Conservation (phyloP, 495 filamentous ascomycete species). For the Tetracladium setigerum region DNA sequence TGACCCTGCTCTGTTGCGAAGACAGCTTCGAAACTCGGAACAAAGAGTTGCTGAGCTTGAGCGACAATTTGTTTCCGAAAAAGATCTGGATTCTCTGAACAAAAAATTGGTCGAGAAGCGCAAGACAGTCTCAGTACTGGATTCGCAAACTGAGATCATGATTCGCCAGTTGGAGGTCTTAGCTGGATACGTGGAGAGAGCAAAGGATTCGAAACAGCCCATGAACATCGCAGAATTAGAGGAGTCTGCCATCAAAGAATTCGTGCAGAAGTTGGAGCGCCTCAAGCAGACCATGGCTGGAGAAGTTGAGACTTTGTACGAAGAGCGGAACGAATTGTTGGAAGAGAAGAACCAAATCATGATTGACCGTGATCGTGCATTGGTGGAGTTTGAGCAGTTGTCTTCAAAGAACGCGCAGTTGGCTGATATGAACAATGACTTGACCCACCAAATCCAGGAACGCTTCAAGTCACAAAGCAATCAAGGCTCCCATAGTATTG, state of each 20-base stretch:
- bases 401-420: conserved; percentile 90
- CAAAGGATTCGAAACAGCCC: conserved; percentile 67
- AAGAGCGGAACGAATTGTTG: conserved; percentile 69
- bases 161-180: conserved; percentile 85
- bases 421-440: conserved; percentile 86
- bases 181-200: conserved; percentile 50
- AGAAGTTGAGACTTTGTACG: conserved; percentile 76
- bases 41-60: conserved; percentile 81
- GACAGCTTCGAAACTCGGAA: conserved; percentile 72
- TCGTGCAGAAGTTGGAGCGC: conserved; percentile 77
- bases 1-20: conserved; percentile 64
- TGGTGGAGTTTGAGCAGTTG: conserved; percentile 91
- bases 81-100: conserved; percentile 76
- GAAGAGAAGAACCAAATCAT: conserved; percentile 76
- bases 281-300: conserved; percentile 73
- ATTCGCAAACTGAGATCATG: conserved; percentile 91
- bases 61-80: conserved; percentile 55
- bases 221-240: conserved; percentile 70
- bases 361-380: conserved; percentile 78
- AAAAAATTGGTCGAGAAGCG: conserved; percentile 87
- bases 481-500: conserved; percentile 20
- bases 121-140: conserved; percentile 91
- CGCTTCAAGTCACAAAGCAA: conserved; percentile 76
- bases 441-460: conserved; percentile 90
- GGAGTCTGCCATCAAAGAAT: conserved; percentile 77